A percentile compares a stretch with the other conserved stretches of the same genome.
These are phyloP conservation scores for Aspergillus aculeatinus DNA, from an alignment of 2,329 filamentous ascomycete species.

Conservation along the genomic window DNA sequence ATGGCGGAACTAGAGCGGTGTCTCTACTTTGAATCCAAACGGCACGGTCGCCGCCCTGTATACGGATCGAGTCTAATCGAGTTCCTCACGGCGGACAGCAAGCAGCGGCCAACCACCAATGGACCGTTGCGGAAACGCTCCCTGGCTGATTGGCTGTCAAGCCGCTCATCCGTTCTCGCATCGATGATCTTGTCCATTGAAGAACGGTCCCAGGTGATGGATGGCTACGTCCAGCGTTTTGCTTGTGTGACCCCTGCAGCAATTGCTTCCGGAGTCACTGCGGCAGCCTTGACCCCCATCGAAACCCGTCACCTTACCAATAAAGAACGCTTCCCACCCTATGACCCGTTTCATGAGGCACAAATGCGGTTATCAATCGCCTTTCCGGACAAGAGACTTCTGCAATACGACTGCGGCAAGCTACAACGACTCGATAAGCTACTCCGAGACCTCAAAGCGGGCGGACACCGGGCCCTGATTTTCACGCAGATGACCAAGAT, in stretches of 20 bases:
- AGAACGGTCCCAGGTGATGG: conserved; percentile 69
- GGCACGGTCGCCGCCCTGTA: conserved; percentile 75
- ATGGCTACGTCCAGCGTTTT: conserved; percentile 79
- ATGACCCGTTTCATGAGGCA: conserved; percentile 89
- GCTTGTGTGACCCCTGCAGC: conserved; percentile 89
- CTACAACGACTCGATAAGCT: conserved; percentile 85
- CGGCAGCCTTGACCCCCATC: conserved; percentile 64
- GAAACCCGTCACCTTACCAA: conserved; percentile 50
- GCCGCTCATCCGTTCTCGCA: conserved; percentile 56
- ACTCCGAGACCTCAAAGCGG: conserved; percentile 80
- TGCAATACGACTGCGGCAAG: conserved; percentile 98
- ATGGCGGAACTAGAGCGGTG: conserved; percentile 79
- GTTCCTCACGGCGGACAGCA: conserved; percentile 64
- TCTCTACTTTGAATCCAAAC: conserved; percentile 76
- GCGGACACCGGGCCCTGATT: conserved; percentile 90
- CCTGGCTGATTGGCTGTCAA: conserved; percentile 72
- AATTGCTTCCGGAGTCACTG: conserved; percentile 73
- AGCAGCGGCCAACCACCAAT: conserved; percentile 59
- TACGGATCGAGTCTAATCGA: conserved; percentile 80
- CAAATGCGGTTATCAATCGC: conserved; percentile 92
- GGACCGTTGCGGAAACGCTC: conserved; percentile 61
- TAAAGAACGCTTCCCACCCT: conserved; percentile 53
- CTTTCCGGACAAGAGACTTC: conserved; percentile 91
- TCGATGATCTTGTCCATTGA: conserved; percentile 71
- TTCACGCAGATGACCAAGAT: conserved; percentile 99